Evolutionary conservation across 2,329 filamentous ascomycete species (phyloP).

Genomic region (Penicillium sp.): DNA sequence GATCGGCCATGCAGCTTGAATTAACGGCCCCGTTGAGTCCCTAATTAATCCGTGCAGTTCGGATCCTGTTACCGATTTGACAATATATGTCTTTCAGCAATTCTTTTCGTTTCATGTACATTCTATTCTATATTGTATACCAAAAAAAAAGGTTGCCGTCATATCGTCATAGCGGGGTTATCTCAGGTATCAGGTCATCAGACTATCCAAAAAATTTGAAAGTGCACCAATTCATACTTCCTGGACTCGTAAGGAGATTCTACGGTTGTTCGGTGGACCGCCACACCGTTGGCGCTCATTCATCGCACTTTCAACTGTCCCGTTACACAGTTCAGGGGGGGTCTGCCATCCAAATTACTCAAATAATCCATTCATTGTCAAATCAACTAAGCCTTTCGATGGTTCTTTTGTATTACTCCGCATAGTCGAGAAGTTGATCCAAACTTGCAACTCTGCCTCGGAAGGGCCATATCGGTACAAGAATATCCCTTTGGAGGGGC

Average conservation of each 20-base stretch:
- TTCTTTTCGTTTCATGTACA: background rate
- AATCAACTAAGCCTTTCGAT: background rate
- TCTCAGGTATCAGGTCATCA: background rate
- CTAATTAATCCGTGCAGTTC: constrained; percentile 20
- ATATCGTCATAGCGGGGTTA: constrained; percentile 1
- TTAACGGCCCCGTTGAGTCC: constrained; percentile 4
- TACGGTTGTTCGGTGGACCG: constrained; percentile 1
- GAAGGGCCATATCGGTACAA: background rate
- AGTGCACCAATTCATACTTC: background rate
- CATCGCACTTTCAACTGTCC: background rate
- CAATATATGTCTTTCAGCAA: background rate
- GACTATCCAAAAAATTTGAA: background rate
- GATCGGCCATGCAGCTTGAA: constrained; percentile 18
- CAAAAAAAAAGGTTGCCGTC: background rate
- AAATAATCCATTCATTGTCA: background rate
- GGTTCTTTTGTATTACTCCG: background rate
- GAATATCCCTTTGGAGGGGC: constrained; percentile 4
- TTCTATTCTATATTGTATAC: background rate
- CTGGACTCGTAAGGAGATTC: background rate
- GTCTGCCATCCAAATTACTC: background rate
- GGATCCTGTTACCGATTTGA: constrained; percentile 12
- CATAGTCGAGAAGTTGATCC: background rate
- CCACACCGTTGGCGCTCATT: constrained; percentile 2
- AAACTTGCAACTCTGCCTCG: background rate
- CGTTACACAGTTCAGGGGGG: constrained; percentile 1